A percentile compares a stretch with the other conserved stretches of the same genome.
Evolutionary conservation across 2,329 filamentous ascomycete genomes (phyloP).

Genomic region (Leptoxyphium fumago): DNA sequence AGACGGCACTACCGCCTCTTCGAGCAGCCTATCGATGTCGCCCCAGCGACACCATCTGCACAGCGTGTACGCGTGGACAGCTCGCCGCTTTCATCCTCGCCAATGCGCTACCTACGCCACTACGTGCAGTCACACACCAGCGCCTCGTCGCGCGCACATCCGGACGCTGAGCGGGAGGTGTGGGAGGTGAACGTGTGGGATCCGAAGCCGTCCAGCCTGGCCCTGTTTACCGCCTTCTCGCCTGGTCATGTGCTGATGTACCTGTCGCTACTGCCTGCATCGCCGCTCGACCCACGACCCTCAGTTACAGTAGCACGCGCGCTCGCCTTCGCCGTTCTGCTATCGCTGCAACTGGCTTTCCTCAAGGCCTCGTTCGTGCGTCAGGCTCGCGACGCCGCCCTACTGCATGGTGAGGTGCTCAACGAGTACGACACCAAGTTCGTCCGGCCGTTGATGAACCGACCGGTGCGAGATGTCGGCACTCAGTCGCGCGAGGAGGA

Average conservation of each 20-base stretch:
- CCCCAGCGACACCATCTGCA: conserved; percentile 68
- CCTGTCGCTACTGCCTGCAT: conserved; percentile 70
- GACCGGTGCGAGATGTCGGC: conserved; percentile 60
- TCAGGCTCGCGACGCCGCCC: conserved; percentile 67
- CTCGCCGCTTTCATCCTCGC: conserved; percentile 62
- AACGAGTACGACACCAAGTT: conserved; percentile 94
- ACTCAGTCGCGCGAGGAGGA: conserved; percentile 50
- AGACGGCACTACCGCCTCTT: conserved; percentile 84
- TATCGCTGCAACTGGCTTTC: conserved; percentile 63
- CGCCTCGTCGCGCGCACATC: conserved; percentile 72
- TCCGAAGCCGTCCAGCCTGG: conserved; percentile 67
- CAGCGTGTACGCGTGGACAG: conserved; percentile 80
- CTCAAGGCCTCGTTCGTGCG: conserved; percentile 63
- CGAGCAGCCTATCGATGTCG: conserved; percentile 64
- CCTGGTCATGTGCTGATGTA: conserved; percentile 88
- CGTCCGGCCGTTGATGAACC: conserved; percentile 79
- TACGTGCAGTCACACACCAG: conserved; percentile 47
- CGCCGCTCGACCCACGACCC: conserved; percentile 59
- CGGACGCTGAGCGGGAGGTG: conserved; percentile 68
- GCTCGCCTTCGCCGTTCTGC: conserved; percentile 56
- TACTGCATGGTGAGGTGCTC: conserved; percentile 84
- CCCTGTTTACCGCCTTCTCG: conserved; percentile 80
- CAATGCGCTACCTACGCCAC: conserved; percentile 53
- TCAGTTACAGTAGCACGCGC: conserved; percentile 78
- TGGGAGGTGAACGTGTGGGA: conserved; percentile 96